Conservation (phyloP, 2,329 filamentous ascomycete species). For the Botrytis elliptica region DNA sequence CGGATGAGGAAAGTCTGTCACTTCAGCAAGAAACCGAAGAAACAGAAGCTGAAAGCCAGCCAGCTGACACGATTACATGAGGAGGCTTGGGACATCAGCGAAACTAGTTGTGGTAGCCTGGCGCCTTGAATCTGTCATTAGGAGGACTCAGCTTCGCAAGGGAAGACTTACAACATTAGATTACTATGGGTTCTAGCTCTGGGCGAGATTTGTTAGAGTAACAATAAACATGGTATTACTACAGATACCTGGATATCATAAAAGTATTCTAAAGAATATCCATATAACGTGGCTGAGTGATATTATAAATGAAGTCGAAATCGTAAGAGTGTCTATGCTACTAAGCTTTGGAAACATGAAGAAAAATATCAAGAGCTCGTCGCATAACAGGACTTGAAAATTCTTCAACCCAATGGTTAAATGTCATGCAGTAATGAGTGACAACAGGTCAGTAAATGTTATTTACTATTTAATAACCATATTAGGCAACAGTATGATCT, state of each 20-base stretch:
- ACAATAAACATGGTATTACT: not conserved
- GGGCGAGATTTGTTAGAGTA: not conserved
- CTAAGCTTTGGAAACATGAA: no score
- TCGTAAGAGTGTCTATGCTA: no score
- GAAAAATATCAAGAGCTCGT: no score
- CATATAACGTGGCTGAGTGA: not conserved
- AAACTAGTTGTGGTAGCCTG: not conserved
- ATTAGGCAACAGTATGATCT: no score
- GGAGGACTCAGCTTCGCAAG: not conserved
- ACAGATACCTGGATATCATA: not conserved
- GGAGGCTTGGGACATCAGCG: not conserved
- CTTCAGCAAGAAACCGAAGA: not conserved
- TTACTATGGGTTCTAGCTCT: not conserved
- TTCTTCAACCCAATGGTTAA: no score
- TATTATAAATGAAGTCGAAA: not conserved
- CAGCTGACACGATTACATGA: not conserved
- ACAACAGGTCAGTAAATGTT: no score
- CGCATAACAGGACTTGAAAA: no score
- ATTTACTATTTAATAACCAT: no score
- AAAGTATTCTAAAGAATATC: not conserved
- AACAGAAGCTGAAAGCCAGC: not conserved
- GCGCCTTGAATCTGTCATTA: accelerated
- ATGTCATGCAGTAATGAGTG: no score
- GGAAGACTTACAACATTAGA: not conserved
- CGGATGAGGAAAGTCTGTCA: not conserved